phyloP scores from a whole-genome alignment of 371 early-diverging fungal genomes.

The Mortierella sp. region DNA sequence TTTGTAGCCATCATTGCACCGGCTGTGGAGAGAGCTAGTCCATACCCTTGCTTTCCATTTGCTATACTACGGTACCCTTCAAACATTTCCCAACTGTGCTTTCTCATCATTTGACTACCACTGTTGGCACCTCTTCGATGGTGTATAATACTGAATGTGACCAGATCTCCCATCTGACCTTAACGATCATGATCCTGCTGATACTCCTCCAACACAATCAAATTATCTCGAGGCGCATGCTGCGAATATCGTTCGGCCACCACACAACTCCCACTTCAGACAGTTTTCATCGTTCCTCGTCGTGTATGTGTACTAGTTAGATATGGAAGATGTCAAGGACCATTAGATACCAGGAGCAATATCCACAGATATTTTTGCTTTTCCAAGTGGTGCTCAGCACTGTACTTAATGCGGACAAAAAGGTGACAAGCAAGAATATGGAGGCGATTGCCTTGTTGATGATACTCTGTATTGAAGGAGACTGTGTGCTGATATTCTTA shows the following conservation, averaged over 20 bases:
- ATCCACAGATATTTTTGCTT: conserved; percentile 17
- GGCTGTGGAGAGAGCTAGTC: too few relatives aligned
- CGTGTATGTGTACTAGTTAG: conserved; percentile 15
- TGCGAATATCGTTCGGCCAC: conserved; percentile 15
- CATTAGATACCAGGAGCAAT: conserved; percentile 32
- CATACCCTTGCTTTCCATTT: too few relatives aligned
- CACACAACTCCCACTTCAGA: background rate
- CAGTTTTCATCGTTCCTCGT: conserved; percentile 3
- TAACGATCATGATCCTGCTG: conserved; percentile 18
- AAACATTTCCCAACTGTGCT: too few relatives aligned
- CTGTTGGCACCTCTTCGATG: conserved; percentile 34
- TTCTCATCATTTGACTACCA: conserved; percentile 22
- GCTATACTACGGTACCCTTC: too few relatives aligned
- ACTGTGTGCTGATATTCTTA: conserved; percentile 72
- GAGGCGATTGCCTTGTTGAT: conserved; percentile 74
- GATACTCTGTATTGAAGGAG: conserved; percentile 69
- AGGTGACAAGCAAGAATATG: conserved; percentile 68
- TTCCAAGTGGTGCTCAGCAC: conserved; percentile 57
- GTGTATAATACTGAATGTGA: conserved; percentile 5
- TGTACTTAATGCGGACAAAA: conserved; percentile 59
- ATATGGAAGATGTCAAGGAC: conserved; percentile 13
- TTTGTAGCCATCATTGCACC: too few relatives aligned
- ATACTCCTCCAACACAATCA: too few relatives aligned
- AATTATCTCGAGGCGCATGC: conserved; percentile 13
- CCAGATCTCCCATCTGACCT: conserved; percentile 24